phyloP scores from a whole-genome alignment of 2,329 filamentous ascomycete genomes.

The Amesomyces nigricolor region DNA sequence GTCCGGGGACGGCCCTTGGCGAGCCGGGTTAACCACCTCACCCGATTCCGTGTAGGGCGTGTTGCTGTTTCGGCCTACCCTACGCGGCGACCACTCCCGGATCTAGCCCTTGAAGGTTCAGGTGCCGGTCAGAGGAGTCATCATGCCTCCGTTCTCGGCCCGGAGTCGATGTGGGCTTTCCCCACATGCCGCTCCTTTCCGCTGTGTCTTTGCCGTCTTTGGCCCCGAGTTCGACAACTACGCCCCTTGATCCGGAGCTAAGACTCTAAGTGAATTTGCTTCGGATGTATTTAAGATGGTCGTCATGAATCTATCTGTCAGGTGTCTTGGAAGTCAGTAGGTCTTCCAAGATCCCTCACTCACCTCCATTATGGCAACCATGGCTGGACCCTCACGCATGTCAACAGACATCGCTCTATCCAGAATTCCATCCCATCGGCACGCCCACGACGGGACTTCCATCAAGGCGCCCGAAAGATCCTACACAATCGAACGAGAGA shows the following conservation, averaged over 20 bases:
- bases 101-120: neutral
- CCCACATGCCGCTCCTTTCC: neutral
- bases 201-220: neutral
- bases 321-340: too few species aligned
- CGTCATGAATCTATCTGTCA: too few species aligned
- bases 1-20: too few species aligned
- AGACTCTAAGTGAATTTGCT: too few species aligned
- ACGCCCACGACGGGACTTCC: neutral
- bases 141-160: slow-evolving; percentile 5
- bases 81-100: neutral
- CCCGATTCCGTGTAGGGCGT: too few species aligned
- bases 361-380: neutral
- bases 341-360: too few species aligned
- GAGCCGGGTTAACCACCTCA: too few species aligned
- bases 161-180: neutral
- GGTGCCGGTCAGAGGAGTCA: neutral
- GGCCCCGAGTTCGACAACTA: too few species aligned
- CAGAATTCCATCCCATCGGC: neutral
- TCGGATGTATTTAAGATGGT: too few species aligned
- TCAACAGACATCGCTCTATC: slow-evolving; percentile 2
- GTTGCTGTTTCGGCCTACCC: neutral
- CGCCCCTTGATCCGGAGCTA: too few species aligned
- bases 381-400: neutral
- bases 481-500: too few species aligned
- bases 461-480: neutral